Percentiles rank a stretch among this genome's conserved stretches.
phyloP scores from a whole-genome alignment of 2,329 filamentous ascomycete genomes.

The Calonectria montana region DNA sequence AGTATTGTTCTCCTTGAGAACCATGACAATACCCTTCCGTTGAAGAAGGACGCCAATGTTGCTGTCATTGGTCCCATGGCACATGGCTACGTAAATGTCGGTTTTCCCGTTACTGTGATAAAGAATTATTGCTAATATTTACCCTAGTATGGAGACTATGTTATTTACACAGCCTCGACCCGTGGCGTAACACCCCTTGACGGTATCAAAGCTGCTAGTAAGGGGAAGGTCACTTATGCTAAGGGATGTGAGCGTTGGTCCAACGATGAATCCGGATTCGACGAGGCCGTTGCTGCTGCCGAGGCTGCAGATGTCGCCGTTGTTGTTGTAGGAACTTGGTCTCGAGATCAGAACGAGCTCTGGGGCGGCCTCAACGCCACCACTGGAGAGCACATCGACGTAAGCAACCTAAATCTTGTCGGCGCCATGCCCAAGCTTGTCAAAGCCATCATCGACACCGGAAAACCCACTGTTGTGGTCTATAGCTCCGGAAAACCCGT shows the following conservation, averaged over 20 bases:
- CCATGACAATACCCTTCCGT: constrained; percentile 62
- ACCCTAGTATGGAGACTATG: constrained; percentile 76
- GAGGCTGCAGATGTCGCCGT: constrained; percentile 77
- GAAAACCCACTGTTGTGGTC: constrained; percentile 75
- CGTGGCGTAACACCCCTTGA: constrained; percentile 77
- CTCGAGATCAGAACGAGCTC: constrained; percentile 76
- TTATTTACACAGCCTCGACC: constrained; percentile 72
- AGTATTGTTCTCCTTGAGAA: constrained; percentile 72
- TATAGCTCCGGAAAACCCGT: constrained; percentile 78
- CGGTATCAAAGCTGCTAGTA: constrained; percentile 71
- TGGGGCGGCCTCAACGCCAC: constrained; percentile 79
- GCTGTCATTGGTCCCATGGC: constrained; percentile 83
- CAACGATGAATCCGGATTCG: constrained; percentile 74
- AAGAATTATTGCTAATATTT: constrained; percentile 18
- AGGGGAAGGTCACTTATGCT: constrained; percentile 72
- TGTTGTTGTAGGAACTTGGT: constrained; percentile 81
- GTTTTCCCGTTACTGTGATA: constrained; percentile 34
- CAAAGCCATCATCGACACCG: constrained; percentile 73
- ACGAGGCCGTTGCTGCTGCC: constrained; percentile 73
- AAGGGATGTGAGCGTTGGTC: constrained; percentile 81
- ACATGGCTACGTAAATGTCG: constrained; percentile 75
- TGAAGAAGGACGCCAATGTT: constrained; percentile 73
- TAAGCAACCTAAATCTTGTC: constrained; percentile 72
- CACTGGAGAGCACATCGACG: constrained; percentile 80
- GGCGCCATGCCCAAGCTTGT: constrained; percentile 77